phyloP scores from a whole-genome alignment of 2,329 filamentous ascomycete genomes.

The Colletotrichum sp. region DNA sequence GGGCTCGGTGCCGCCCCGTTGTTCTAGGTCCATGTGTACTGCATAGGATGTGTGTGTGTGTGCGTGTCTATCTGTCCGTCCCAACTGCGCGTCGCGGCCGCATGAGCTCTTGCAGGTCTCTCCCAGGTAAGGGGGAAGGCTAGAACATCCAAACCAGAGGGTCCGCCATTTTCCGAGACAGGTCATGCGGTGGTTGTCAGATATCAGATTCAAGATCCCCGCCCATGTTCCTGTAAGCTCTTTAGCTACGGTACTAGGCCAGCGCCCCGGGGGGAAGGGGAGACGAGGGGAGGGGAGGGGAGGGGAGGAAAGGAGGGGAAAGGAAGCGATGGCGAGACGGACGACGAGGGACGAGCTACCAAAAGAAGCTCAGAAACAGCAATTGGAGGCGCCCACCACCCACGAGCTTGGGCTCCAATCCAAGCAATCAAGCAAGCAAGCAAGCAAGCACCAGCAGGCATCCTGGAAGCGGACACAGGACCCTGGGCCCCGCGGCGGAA shows the following conservation, averaged over 20 bases:
- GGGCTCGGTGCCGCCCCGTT: neutral
- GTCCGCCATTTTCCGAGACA: constrained; percentile 8
- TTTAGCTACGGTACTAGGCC: neutral
- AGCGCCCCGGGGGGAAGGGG: neutral
- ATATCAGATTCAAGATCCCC: neutral
- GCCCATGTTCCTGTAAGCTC: neutral
- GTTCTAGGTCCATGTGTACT: neutral
- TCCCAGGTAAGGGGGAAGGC: neutral
- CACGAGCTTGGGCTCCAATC: neutral
- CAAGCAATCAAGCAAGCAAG: neutral
- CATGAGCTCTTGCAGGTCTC: neutral
- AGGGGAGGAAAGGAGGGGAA: neutral
- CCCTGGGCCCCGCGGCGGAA: neutral
- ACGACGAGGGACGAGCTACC: neutral
- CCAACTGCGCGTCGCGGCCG: neutral
- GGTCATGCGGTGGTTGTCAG: constrained; percentile 13
- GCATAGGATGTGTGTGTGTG: neutral
- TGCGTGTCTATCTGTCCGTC: neutral
- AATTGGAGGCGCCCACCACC: constrained; percentile 1
- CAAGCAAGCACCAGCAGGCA: neutral
- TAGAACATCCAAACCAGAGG: constrained; percentile 7
- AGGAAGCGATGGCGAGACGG: neutral
- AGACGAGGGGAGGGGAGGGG: neutral
- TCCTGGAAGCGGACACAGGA: neutral
- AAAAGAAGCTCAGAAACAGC: constrained; percentile 5